Base-by-base conservation (phyloP, 2,329 filamentous ascomycete genomes). In the Fusarium brachygibbosum region DNA sequence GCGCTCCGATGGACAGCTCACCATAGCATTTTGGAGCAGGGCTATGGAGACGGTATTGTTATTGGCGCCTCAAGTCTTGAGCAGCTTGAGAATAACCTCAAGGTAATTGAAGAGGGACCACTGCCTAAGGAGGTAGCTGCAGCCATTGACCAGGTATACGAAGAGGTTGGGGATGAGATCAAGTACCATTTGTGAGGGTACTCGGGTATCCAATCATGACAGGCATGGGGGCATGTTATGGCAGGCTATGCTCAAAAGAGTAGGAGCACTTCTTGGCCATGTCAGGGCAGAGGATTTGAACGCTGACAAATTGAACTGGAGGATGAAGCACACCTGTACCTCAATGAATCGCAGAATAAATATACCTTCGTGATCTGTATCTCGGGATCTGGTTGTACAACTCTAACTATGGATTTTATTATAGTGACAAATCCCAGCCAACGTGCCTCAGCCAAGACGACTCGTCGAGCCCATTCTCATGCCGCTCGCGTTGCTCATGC, bases 1-100 rank as follows among this genome's bases (percentile, higher is more conserved):
- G 79, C 82, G 5, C 72, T 83, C 13, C 76, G 82, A 5, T 84
- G 82, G 82, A 76, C 76, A 2, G 71, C 72, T 8, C 74, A 79
- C 51, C 80, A 83, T 61, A 76, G 79, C 34, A 52, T 67, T 23
- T 70, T 84, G 2, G 58, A 74, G 16, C 66, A 49, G 1, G 58
- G 68, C 8, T 53, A 76, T 14, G 80, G 79, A 0, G 82, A 83
- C 40, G 76, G 71, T 2, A 51, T 82, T 16, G 76, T 82, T 7
- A 57, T 82, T 7, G 79, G 77, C 0, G 78, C 75, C 0, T 79
- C 76, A 4, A 82, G 71, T 14, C 19, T 66, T 7, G 69, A 74
- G 5, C 81, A 83, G 71, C 72, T 83, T 0, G 65, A 78, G 23
- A 49, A 61, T 14, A 82, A 78, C 42, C 53, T 83, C 3, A 74